These are phyloP conservation scores for Colletotrichum incanum DNA, from an alignment of 2,329 filamentous ascomycete genomes.

Conservation along the genomic window DNA sequence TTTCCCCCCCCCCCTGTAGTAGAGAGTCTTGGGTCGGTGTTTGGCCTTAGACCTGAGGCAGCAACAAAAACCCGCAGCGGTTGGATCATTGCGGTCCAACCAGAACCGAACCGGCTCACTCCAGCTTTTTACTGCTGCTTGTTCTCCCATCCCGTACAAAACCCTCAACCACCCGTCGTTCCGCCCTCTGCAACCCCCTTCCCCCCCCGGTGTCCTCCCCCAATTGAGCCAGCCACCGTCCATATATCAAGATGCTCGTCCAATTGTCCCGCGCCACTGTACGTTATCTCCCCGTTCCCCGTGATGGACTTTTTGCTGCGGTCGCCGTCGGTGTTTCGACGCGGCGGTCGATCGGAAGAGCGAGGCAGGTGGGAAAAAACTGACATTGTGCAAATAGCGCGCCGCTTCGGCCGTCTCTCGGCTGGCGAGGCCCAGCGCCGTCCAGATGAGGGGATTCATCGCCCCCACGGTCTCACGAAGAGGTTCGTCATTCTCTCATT, in stretches of 20 bases:
- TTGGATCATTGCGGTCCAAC: constrained; percentile 39
- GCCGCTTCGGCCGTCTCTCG: constrained; percentile 66
- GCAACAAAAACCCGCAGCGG: constrained; percentile 14
- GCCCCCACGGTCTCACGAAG: constrained; percentile 73
- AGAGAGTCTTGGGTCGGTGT: no score
- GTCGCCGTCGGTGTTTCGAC: constrained; percentile 3
- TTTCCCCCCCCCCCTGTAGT: neutral
- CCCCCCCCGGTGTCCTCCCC: constrained; percentile 49
- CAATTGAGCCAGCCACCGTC: constrained; percentile 64
- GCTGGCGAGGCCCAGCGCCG: constrained; percentile 61
- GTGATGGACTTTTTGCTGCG: constrained; percentile 11
- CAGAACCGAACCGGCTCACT: constrained; percentile 37
- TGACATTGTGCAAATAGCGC: constrained; percentile 54
- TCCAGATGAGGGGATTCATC: constrained; percentile 71
- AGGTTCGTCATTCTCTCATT: constrained; percentile 64
- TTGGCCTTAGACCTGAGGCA: constrained; percentile 35
- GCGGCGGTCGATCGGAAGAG: constrained; percentile 17
- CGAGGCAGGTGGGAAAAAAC: constrained; percentile 21
- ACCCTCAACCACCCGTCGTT: constrained; percentile 44
- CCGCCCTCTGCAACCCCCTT: constrained; percentile 42
- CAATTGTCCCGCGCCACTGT: constrained; percentile 71
- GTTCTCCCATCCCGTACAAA: constrained; percentile 43
- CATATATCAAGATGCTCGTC: constrained; percentile 68
- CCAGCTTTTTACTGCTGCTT: constrained; percentile 44
- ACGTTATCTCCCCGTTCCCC: constrained; percentile 51